Base-by-base conservation (phyloP, 768 basidiomycete genomes). In the Boletus sp. region DNA sequence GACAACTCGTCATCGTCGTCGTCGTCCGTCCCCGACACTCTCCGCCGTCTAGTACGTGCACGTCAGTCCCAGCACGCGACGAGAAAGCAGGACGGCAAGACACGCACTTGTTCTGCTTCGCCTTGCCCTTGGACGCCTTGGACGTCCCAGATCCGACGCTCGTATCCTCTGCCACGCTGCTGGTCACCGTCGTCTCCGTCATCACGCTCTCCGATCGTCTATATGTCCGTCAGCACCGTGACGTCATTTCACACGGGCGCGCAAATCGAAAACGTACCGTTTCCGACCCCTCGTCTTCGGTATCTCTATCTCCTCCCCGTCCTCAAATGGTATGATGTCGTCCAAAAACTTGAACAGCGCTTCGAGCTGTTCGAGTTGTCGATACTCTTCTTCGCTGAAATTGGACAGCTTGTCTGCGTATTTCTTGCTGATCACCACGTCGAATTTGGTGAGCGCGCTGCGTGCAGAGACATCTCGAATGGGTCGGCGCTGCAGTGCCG, bases 371-470 rank as follows among this genome's bases (percentile, higher is more conserved):
- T 85, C 81, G 4, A 91, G 47, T 12, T 49, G 77, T 56, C 86
- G 75, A 56, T 83, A 85, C 42, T 91, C 87, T 39, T 82, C 86
- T 64, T 90, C 88, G 57, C 79, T 83, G 68, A 92, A 87, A 56
- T 80, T 80, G 57, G 85, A 84, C 12, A 94, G 74, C 62, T 88
- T 84, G 52, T 82, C 78, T 37, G 84, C 82, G 59, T 86, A 93
- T 64, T 84, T 86, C 77, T 92, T 94, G 48, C 74, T 71, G 42
- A 97, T 75, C 5, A 75, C 57, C 0, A 78, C 68, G 33, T 90
- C 85, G 66, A 96, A 94, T 59, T 85, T 86, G 24, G 71, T 74
- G 49, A 96, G 77, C 0, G 92, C 86, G 57, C 87, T 94, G 42
- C 81, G 83, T 14, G 87, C 71, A 56, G 80, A 64, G 47, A 78